Base-by-base conservation (phyloP, 805 yeast species). In the Lipomyces kockii region DNA sequence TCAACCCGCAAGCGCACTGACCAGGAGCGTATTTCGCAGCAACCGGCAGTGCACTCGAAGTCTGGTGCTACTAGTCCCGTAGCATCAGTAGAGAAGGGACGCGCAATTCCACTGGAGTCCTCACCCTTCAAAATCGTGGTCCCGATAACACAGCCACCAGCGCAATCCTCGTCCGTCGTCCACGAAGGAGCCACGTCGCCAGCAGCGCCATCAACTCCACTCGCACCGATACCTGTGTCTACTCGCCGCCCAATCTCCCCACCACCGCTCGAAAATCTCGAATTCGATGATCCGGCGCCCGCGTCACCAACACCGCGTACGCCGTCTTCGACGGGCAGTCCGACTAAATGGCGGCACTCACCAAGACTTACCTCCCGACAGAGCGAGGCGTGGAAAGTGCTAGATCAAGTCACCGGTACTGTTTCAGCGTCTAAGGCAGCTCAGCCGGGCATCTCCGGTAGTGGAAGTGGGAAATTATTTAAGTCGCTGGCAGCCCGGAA, bases 201-300 rank as follows among this genome's bases (percentile, higher is more conserved):
- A 43, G 2, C 22, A 8, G 22, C 49, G 9, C 49, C 49, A 43
- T 43, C 49, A 43, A 43, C 49, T n/a, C 22, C 49, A 8, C 22
- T n/a, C 20, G n/a, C 22, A 6, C 49, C 49, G 20, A 43, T 43
- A n/a, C 22, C 49, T 43, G 22, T 43, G 11, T n/a, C 49, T 6
- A 8, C 49, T n/a, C 60, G 61, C 12, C 56, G 53, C 12, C 37
- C 34, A 14, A 43, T 64, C n/a, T 37, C 64, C 2, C 68, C 68
- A 9, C 68, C 68, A n/a, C 62, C 64, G 22, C 55, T 65, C 2
- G 64, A 61, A 52, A 65, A 61, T 25, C 61, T 65, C 51, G 64
- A 52, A n/a, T 65, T 65, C 46, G 58, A 39, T 11, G 39, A 56
- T 56, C 59, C 59, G 27, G 43, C 59, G 22, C 59, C 39, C 4